Evolutionary conservation across 768 basidiomycete species (phyloP).

Genomic region (Russula sp.): DNA sequence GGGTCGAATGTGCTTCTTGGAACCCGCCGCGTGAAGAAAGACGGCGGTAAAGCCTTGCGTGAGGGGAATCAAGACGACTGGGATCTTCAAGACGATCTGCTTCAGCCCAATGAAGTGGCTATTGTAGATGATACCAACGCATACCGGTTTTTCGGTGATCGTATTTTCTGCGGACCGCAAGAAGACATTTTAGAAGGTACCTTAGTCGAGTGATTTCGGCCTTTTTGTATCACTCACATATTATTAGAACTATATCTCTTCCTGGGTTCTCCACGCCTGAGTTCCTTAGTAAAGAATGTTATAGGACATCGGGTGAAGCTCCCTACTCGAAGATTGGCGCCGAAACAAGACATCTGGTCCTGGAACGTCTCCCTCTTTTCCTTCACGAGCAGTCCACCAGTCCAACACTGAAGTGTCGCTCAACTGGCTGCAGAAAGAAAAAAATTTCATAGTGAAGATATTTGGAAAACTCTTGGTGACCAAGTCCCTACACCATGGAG

Average conservation of each 20-base stretch:
- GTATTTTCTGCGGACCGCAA: conserved; percentile 76
- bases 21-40: conserved; percentile 54
- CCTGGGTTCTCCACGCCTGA: conserved; percentile 74
- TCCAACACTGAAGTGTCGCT: conserved; percentile 57
- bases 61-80: too few species aligned
- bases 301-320: conserved; percentile 53
- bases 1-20: conserved; percentile 70
- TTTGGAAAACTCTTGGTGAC: conserved; percentile 63
- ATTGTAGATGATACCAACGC: conserved; percentile 85
- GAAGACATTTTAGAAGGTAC: conserved; percentile 87
- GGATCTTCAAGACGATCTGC: conserved; percentile 74
- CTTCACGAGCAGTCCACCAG: conserved; percentile 84
- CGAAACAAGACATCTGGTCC: conserved; percentile 58
- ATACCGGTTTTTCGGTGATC: conserved; percentile 73
- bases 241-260: conserved; percentile 63
- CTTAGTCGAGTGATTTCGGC: not conserved
- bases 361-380: conserved; percentile 87
- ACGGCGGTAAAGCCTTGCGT: conserved; percentile 34
- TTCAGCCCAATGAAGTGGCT: conserved; percentile 64
- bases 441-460: conserved; percentile 67
- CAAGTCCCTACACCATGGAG: conserved; percentile 57
- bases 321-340: conserved; percentile 46
- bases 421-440: conserved; percentile 59
- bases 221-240: not conserved
- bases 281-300: conserved; percentile 77